phyloP scores from a whole-genome alignment of 257 asterid genomes.

The Nicotiana benthamiana region DNA sequence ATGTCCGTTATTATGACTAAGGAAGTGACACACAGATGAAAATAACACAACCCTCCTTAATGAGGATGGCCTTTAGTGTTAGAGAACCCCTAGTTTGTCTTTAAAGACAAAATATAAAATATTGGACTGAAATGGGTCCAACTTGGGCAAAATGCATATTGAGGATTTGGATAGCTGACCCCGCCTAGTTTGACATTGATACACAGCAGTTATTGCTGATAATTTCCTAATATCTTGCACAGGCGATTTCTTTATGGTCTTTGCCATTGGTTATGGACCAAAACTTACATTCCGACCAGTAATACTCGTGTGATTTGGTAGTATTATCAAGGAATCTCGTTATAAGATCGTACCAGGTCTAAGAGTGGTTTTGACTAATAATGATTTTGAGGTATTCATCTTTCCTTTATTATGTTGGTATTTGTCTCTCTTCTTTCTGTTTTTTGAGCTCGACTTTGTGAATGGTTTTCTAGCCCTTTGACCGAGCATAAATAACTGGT shows the following conservation, averaged over 20 bases:
- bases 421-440: background rate
- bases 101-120: background rate
- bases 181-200: background rate
- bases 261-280: background rate
- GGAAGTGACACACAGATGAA: background rate
- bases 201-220: background rate
- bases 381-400: background rate
- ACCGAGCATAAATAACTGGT: background rate
- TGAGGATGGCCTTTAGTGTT: background rate
- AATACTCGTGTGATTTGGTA: background rate
- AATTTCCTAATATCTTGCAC: background rate
- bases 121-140: background rate
- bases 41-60: background rate
- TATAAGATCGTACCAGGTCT: background rate
- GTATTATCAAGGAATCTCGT: background rate
- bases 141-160: background rate
- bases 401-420: background rate
- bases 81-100: background rate
- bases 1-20: background rate
- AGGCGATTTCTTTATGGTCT: background rate
- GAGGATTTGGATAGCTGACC: background rate
- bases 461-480: background rate
- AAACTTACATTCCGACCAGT: background rate
- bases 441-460: background rate
- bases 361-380: slow-evolving; percentile 1